Evolutionary conservation across 1,139 yeast species (phyloP).

Genomic region (Debaryomyces singareniensis): DNA sequence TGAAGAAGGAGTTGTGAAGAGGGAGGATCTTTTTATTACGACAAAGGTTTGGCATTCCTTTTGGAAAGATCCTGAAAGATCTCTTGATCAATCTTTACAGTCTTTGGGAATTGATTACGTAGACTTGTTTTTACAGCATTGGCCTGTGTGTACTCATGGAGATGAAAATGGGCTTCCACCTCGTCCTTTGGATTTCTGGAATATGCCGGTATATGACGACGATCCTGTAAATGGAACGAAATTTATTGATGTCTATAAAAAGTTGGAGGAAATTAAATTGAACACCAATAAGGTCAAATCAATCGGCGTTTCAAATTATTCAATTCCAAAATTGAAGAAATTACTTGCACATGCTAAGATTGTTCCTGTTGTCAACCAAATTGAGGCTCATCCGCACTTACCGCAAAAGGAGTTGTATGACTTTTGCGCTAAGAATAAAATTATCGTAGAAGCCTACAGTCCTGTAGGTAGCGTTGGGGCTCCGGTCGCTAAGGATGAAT

Average conservation of each 20-base stretch:
- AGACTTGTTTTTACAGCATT: slow-evolving; percentile 54
- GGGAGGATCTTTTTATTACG: slow-evolving; percentile 55
- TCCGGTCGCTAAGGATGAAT: slow-evolving; percentile 27
- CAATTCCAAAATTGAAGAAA: slow-evolving; percentile 19
- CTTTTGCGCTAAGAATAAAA: slow-evolving; percentile 17
- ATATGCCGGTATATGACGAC: slow-evolving; percentile 35
- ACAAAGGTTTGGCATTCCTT: slow-evolving; percentile 54
- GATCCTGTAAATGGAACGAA: slow-evolving; percentile 32
- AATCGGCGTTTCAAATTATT: slow-evolving; percentile 29
- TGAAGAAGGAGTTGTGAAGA: slow-evolving; percentile 36
- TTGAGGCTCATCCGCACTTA: slow-evolving; percentile 33
- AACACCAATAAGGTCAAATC: slow-evolving; percentile 23
- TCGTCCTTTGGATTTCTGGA: slow-evolving; percentile 31
- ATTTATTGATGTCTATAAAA: slow-evolving; percentile 42
- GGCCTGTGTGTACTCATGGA: slow-evolving; percentile 45
- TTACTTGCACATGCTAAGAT: slow-evolving; percentile 21
- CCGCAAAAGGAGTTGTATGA: slow-evolving; percentile 32
- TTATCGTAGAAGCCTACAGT: slow-evolving; percentile 26
- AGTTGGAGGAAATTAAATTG: slow-evolving; percentile 35
- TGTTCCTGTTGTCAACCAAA: slow-evolving; percentile 29
- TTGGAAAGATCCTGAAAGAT: slow-evolving; percentile 30
- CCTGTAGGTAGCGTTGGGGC: slow-evolving; percentile 35
- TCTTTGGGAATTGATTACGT: slow-evolving; percentile 49
- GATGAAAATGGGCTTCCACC: slow-evolving; percentile 33
- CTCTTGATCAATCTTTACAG: slow-evolving; percentile 28